These are phyloP conservation scores for Abrus pulchellus DNA, from an alignment of 306 rosid genomes.

Conservation along the genomic window DNA sequence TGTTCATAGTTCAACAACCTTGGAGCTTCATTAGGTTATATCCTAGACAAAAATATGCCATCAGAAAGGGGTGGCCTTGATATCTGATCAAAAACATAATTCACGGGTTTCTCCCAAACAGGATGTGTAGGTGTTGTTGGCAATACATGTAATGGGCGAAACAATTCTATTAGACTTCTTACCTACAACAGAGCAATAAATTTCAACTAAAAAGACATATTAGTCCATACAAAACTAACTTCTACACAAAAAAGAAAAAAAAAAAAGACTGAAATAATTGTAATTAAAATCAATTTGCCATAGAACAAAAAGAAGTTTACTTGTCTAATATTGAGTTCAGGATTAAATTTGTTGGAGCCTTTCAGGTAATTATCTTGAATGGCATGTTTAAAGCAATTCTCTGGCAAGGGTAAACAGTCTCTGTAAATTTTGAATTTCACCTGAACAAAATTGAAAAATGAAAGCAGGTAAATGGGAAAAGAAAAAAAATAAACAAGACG, in stretches of 20 bases:
- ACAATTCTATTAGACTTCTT: conserved; percentile 51
- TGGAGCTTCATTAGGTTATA: conserved; percentile 41
- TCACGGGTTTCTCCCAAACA: conserved; percentile 29
- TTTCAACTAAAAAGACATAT: conserved; percentile 26
- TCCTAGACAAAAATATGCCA: conserved; percentile 31
- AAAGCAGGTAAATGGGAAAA: conserved; percentile 18
- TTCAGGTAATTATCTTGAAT: conserved; percentile 60
- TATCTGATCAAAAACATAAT: conserved; percentile 36
- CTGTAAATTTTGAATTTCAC: conserved; percentile 56
- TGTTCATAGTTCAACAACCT: conserved; percentile 37
- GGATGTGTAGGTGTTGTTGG: conserved; percentile 39
- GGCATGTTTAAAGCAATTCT: conserved; percentile 52
- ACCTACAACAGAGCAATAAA: conserved; percentile 52
- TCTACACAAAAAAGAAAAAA: neutral
- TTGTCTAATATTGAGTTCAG: conserved; percentile 57
- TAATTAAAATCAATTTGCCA: conserved; percentile 2
- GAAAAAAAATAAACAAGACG: conserved; percentile 6
- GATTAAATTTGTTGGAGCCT: conserved; percentile 51
- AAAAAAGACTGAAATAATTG: neutral
- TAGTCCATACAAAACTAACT: conserved; percentile 1
- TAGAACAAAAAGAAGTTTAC: conserved; percentile 46
- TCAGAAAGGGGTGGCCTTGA: conserved; percentile 25
- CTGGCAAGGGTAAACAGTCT: conserved; percentile 59
- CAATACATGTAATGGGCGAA: conserved; percentile 46
- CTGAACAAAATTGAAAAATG: conserved; percentile 47